Base-by-base conservation (phyloP, 2,329 filamentous ascomycete genomes). In the Septoria petroselini region DNA sequence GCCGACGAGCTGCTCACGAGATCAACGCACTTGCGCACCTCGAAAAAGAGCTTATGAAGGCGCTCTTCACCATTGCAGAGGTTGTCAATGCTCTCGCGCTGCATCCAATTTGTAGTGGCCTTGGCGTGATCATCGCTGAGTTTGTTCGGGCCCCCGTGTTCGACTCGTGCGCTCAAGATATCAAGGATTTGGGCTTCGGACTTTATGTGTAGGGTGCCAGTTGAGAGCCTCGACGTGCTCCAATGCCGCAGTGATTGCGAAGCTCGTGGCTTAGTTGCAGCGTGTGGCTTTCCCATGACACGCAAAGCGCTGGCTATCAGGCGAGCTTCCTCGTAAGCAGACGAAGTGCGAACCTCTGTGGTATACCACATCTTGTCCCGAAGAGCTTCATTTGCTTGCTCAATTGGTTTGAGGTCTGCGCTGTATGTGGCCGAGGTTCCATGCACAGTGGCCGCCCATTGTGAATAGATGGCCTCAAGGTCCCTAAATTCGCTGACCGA, bases 291-390 rank as follows among this genome's bases (percentile, higher is more conserved):
- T 54, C 84, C 86, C 93, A 98, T 97, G 6, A 86, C 89, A 69
- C 93, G 94, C 41, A 98, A 74, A 3, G 91, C 93, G 52, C 87
- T 80, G 4, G 90, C 88, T 39, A 97, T 85, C 57, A 91, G 88
- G 51, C 85, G 84, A 31, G 88, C 89, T 59, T 94, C 86, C 53
- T 93, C 88, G 62, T 96, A 97, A 7, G 84, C 82, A 41, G 84
- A 86, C 3, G 93, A 96, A 62, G 91, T 91, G 55, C 88, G 85
- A 21, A 97, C 91, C 67, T 96, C 90, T 1, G 88, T 91, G 53
- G 93, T 87, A 67, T 95, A 98, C 93, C 93, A 98, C 88, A 97
- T 95, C 75, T 97, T 97, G 67, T 95, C 88, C 34, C 93, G 82
- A 11, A 62, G 39, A 18, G 40, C 43, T 30, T 57, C 52, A 38